Evolutionary conservation across 768 basidiomycete genomes (phyloP).

Genomic region (Coprinellus aureogranulatus): DNA sequence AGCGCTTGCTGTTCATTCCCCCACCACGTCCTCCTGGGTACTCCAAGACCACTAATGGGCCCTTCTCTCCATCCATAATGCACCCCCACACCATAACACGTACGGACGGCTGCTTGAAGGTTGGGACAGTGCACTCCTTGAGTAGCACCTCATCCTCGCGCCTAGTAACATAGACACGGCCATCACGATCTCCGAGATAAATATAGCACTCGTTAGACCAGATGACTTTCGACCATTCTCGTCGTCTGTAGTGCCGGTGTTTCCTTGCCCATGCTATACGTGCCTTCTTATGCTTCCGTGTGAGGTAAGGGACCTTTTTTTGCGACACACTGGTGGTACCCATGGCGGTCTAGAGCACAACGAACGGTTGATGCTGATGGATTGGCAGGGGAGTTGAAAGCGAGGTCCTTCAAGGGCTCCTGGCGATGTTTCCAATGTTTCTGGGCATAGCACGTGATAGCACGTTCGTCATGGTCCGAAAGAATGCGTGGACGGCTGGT

Average conservation of each 20-base stretch:
- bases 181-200: conserved; percentile 15
- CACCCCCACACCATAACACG: conserved; percentile 13
- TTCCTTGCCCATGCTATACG: conserved; percentile 17
- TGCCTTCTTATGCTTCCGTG: conserved; percentile 8
- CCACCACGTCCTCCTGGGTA: conserved; percentile 20
- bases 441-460: too few species aligned
- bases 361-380: too few species aligned
- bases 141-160: conserved; percentile 15
- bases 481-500: too few species aligned
- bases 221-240: conserved; percentile 18
- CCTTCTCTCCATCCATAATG: conserved; percentile 20
- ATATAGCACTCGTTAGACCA: conserved; percentile 19
- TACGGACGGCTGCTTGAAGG: conserved; percentile 21
- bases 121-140: conserved; percentile 18
- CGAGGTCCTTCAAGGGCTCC: too few species aligned
- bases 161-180: conserved; percentile 20
- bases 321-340: conserved; percentile 19
- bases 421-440: too few species aligned
- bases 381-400: too few species aligned
- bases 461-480: too few species aligned
- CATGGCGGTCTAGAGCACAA: too few species aligned
- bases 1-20: conserved; percentile 15
- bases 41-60: conserved; percentile 21
- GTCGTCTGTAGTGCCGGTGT: background rate
- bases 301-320: conserved; percentile 17